A percentile compares a stretch with the other conserved stretches of the same genome.
Evolutionary conservation across 805 yeast genomes (phyloP).

Genomic region (Candida tallmaniae): DNA sequence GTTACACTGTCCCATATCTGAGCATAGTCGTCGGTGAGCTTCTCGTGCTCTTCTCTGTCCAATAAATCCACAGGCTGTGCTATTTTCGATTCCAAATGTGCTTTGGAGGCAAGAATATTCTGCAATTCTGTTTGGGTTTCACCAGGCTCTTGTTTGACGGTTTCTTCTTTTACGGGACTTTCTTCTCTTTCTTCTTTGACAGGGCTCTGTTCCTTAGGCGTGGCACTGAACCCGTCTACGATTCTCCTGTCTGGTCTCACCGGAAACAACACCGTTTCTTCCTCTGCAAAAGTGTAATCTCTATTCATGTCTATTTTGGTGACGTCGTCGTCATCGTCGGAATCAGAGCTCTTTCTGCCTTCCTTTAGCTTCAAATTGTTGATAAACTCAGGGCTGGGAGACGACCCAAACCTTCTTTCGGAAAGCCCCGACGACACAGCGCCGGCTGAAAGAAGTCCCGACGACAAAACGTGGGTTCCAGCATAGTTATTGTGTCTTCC

Average conservation of each 20-base stretch:
- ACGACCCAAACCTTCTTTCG: neutral
- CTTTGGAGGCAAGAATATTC: conserved; percentile 21
- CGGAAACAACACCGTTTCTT: conserved; percentile 61
- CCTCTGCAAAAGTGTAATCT: conserved; percentile 48
- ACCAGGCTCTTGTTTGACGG: conserved; percentile 27
- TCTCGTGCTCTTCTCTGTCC: conserved; percentile 27
- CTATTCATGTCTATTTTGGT: conserved; percentile 61
- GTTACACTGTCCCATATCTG: conserved; percentile 24
- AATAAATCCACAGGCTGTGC: conserved; percentile 24
- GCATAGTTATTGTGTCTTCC: conserved; percentile 29
- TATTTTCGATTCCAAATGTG: conserved; percentile 24
- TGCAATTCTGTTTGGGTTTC: conserved; percentile 27
- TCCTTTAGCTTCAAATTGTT: conserved; percentile 5
- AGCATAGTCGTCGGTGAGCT: conserved; percentile 27
- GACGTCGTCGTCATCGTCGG: conserved; percentile 37
- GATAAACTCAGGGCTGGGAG: conserved; percentile 18
- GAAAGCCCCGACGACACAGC: conserved; percentile 41
- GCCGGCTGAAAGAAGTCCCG: conserved; percentile 74
- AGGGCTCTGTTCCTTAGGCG: conserved; percentile 12
- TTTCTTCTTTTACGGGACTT: conserved; percentile 6
- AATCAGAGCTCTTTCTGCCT: conserved; percentile 8
- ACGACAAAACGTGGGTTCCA: conserved; percentile 60
- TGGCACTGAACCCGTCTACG: conserved; percentile 20
- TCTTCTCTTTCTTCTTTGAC: conserved; percentile 9
- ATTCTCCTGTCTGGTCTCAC: conserved; percentile 60